Evolutionary conservation across 345 rosid species (phyloP).

Genomic region (Aquilaria malaccensis): DNA sequence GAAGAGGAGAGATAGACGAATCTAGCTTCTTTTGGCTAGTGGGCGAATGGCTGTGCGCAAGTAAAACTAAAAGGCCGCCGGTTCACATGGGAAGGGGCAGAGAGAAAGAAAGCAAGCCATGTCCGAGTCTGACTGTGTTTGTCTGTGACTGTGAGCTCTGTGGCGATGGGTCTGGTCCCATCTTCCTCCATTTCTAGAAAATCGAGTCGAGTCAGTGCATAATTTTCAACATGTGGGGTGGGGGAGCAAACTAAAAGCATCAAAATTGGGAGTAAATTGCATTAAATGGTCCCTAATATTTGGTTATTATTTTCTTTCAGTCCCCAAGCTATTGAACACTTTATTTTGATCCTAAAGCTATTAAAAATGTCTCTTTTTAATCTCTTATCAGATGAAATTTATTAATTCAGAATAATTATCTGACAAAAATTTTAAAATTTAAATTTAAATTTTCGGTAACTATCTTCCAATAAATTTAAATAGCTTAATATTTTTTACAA

Average conservation of each 20-base stretch:
- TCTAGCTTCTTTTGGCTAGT: neutral
- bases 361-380: too few relatives aligned
- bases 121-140: neutral
- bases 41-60: neutral
- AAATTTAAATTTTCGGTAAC: too few relatives aligned
- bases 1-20: neutral
- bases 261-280: neutral
- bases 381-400: too few relatives aligned
- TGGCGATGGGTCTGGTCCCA: constrained; percentile 2
- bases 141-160: neutral
- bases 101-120: neutral
- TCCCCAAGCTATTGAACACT: too few relatives aligned
- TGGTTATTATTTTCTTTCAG: too few relatives aligned
- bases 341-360: too few relatives aligned
- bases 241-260: neutral
- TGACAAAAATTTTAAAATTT: too few relatives aligned
- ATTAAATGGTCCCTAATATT: too few relatives aligned
- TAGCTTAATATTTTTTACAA: too few relatives aligned
- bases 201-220: neutral
- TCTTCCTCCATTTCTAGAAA: neutral
- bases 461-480: too few relatives aligned
- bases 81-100: constrained; percentile 12
- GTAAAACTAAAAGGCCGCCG: neutral
- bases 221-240: too few relatives aligned
- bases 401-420: too few relatives aligned